These are phyloP conservation scores for Cordyceps sp. DNA, from an alignment of 2,329 filamentous ascomycete genomes.

Conservation along the genomic window DNA sequence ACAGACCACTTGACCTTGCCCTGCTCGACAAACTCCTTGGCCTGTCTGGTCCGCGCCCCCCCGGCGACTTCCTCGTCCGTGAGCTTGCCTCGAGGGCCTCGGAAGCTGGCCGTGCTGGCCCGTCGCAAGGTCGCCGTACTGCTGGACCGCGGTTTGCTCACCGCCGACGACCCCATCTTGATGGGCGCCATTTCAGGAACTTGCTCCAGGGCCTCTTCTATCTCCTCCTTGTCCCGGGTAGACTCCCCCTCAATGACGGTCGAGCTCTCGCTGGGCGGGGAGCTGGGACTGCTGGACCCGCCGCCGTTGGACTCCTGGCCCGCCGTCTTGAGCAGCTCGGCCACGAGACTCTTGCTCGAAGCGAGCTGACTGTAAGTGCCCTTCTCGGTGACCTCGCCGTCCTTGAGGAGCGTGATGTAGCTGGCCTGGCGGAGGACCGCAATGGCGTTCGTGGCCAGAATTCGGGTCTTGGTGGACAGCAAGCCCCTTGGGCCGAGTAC, in stretches of 20 bases:
- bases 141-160: conserved; percentile 40
- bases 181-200: conserved; percentile 66
- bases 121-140: conserved; percentile 73
- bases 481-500: conserved; percentile 78
- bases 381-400: conserved; percentile 69
- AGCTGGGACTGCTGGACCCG: conserved; percentile 26
- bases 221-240: conserved; percentile 43
- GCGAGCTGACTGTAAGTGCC: conserved; percentile 84
- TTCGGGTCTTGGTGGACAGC: conserved; percentile 70
- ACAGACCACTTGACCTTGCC: conserved; percentile 95
- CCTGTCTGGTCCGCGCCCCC: conserved; percentile 62
- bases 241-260: conserved; percentile 36
- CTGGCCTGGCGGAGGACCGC: conserved; percentile 79
- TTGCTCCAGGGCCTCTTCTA: conserved; percentile 64
- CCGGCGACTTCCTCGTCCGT: conserved; percentile 65
- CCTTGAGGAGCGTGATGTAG: conserved; percentile 70
- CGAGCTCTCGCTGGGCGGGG: conserved; percentile 33
- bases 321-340: conserved; percentile 65
- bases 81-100: conserved; percentile 67
- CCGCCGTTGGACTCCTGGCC: conserved; percentile 35
- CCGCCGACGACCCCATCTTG: conserved; percentile 30
- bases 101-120: conserved; percentile 83
- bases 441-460: conserved; percentile 91
- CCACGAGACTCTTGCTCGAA: conserved; percentile 84
- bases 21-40: conserved; percentile 79